Evolutionary conservation across 2,329 filamentous ascomycete genomes (phyloP).

Genomic region (Talaromyces atroroseus): DNA sequence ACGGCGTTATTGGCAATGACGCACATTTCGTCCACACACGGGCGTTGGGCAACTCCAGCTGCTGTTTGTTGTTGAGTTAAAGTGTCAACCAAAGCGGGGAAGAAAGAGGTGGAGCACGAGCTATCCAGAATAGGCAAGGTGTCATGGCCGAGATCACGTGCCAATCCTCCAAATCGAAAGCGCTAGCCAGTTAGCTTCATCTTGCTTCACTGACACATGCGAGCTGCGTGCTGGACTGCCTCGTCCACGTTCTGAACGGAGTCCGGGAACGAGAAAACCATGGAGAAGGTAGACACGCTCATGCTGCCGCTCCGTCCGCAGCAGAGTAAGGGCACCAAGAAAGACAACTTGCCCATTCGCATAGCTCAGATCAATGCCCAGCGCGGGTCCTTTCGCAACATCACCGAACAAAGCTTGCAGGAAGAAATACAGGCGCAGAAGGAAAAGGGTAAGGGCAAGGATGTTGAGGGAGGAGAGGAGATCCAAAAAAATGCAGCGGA

Average conservation of each 20-base stretch:
- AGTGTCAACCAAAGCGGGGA: neutral
- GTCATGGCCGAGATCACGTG: neutral
- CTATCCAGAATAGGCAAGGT: too few relatives aligned
- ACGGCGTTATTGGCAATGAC: too few relatives aligned
- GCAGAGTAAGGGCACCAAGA: constrained; percentile 41
- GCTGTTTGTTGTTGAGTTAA: neutral
- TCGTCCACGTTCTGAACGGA: neutral
- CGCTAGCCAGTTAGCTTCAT: neutral
- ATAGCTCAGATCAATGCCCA: constrained; percentile 74
- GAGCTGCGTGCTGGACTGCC: neutral
- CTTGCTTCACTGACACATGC: neutral
- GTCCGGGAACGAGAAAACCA: neutral
- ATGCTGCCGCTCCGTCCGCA: constrained; percentile 59
- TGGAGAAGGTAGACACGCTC: constrained; percentile 32
- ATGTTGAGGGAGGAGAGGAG: constrained; percentile 38
- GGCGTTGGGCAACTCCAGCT: too few relatives aligned
- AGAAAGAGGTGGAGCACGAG: neutral
- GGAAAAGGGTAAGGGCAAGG: constrained; percentile 42
- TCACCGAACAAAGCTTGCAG: constrained; percentile 68
- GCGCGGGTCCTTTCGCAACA: constrained; percentile 72
- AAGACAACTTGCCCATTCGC: constrained; percentile 62
- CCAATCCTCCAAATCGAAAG: neutral
- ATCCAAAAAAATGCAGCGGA: constrained; percentile 31
- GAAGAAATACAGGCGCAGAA: constrained; percentile 57
- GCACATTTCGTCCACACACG: too few relatives aligned